Base-by-base conservation (phyloP, 2,329 filamentous ascomycete genomes). In the Pestalotiopsis sp. region DNA sequence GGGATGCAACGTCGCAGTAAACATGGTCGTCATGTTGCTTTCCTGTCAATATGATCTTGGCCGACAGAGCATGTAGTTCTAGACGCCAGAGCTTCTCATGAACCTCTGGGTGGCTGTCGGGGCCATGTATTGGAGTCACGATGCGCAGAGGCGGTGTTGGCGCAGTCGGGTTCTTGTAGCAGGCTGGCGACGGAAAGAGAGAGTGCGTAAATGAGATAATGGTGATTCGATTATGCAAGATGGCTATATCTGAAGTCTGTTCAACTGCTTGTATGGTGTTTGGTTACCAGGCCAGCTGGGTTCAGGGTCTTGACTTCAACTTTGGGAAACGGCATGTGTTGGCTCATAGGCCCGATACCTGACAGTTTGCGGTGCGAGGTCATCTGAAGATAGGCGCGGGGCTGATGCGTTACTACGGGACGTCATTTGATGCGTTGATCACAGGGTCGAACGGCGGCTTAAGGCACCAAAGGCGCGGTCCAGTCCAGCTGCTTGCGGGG, bases 1-100 rank as follows among this genome's bases (percentile, higher is more conserved):
- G 4, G 77, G 77, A 65, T 78, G 73, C 25, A 79, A 72, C 63
- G 76, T 72, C 14, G 76, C 77, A 6, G 77, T 76, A 67, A 78
- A 78, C 45, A 76, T 25, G 61, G 57, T 71, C 67, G 77, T 76
- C 77, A 79, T 79, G 39, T 61, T 68, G 70, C 20, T n/a, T 20
- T 9, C n/a, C 17, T 52, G 17, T 52, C 45, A n/a, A 23, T 6
- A n/a, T 52, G 45, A n/a, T 52, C 17, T n/a, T 52, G 17, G 45
- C 2, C 20, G 45, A 9, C 6, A 0, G 45, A 3, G 45, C 45
- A 52, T 52, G 6, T 9, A 20, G 1, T 52, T 52, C 17, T 52
- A n/a, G 45, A 3, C 17, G 4, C 17, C 6, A 52, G 45, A n/a
- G 45, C 45, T 52, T 52, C 5, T 20, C 17, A n/a, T 9, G 14